Evolutionary conservation across 345 rosid genomes (phyloP).

Genomic region (Euphorbia peplus): DNA sequence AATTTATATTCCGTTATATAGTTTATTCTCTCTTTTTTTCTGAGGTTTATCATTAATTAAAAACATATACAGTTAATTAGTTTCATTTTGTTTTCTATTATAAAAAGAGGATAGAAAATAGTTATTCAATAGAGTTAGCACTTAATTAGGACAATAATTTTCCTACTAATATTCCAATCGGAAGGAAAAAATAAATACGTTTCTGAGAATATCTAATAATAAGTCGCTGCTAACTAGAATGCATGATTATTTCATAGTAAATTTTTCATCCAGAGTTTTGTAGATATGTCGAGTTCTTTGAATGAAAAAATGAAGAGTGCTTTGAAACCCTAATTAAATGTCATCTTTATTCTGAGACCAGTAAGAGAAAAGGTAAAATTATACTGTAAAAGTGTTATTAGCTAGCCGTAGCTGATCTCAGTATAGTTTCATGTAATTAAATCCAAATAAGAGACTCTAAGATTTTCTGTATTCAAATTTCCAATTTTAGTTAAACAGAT

Average conservation of each 20-base stretch:
- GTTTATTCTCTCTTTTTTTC: too few relatives aligned
- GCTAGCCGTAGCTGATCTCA: too few relatives aligned
- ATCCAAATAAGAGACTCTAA: background rate
- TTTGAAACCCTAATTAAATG: conserved; percentile 4
- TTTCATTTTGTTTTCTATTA: too few relatives aligned
- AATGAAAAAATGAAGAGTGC: background rate
- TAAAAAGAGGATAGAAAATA: too few relatives aligned
- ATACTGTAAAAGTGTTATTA: background rate
- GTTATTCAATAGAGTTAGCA: too few relatives aligned
- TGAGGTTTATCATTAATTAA: too few relatives aligned
- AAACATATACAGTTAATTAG: too few relatives aligned
- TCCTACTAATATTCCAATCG: too few relatives aligned
- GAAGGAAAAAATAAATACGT: too few relatives aligned
- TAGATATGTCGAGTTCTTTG: background rate
- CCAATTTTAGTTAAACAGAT: background rate
- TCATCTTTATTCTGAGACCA: background rate
- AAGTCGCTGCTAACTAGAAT: background rate
- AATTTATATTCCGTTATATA: too few relatives aligned
- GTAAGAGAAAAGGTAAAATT: background rate
- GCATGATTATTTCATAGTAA: background rate
- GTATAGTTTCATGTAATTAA: background rate
- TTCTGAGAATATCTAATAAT: too few relatives aligned
- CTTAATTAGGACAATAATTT: background rate
- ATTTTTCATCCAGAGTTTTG: too few relatives aligned
- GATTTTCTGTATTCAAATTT: background rate